Evolutionary conservation across 2,329 filamentous ascomycete species (phyloP), one percentile per base, ranked within the genome.

Genomic region (Pseudogymnoascus sp.): DNA sequence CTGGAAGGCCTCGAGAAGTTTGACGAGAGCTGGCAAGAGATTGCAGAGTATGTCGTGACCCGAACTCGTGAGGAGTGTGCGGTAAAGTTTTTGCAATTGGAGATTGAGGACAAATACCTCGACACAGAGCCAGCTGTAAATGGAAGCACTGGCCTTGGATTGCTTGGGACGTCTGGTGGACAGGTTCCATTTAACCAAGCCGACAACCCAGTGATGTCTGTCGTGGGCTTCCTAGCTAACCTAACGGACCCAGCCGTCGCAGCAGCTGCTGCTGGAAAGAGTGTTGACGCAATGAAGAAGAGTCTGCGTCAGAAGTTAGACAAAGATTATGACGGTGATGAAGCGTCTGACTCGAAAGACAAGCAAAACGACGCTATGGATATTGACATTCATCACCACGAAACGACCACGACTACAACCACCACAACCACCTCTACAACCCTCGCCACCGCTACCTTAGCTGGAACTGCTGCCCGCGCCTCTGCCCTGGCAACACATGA

Each of bases 91-190:
- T 76, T 99, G 66, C 92, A 97, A 72, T 81, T 99, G 36, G 93
- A 97, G 68, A 99, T 99, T 65, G 94, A 97, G 74, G 93, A 97
- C 78, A 95, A 96, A 74, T 99, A 97, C 72, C 80, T 97, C 8
- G 92, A 97, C 70, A 86, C 91, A 6, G 87, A 93, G 70, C 80
- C 82, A 6, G 70, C 75, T 9, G 75, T 83, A 61, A 80, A 78
- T 63, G 79, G 80, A 75, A 81, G 80, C 9, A 83, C 78, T 1
- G 83, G 85, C 6, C 78, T 90, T 62, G 80, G 84, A 62, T 79
- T 89, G 80, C 79, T 94, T 36, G 88, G 89, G 35, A 83, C 85
- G 62, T 83, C 91, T 60, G 84, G 88, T 64, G 92, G 92, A 7
- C 87, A 91, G 65, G 82, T 96, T 52, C 94, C 94, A 0, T 94